These are phyloP conservation scores for Leptodermis oblonga DNA, from an alignment of 257 asterid species.

Conservation along the genomic window DNA sequence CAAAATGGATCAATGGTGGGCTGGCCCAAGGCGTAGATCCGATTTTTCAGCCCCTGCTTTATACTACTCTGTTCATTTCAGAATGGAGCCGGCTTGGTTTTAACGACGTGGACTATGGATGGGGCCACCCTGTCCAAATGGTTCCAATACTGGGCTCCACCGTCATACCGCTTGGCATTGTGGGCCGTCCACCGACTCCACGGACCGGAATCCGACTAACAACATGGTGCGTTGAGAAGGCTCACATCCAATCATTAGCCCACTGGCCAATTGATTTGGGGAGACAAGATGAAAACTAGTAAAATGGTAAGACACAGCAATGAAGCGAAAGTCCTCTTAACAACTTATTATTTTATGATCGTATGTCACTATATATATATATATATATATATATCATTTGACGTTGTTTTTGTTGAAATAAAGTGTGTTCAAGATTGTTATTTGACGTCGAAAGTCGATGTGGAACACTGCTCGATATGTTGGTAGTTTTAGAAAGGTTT, in stretches of 20 bases:
- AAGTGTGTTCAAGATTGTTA: no score
- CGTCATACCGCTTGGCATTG: constrained; percentile 42
- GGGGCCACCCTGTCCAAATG: constrained; percentile 46
- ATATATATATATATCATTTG: no score
- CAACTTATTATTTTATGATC: no score
- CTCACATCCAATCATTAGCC: constrained; percentile 18
- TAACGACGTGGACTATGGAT: constrained; percentile 48
- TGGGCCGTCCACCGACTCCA: constrained; percentile 26
- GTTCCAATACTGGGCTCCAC: constrained; percentile 47
- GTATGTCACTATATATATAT: no score
- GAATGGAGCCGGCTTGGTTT: constrained; percentile 61
- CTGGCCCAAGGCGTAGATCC: constrained; percentile 19
- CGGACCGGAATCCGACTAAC: constrained; percentile 39
- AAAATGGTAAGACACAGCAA: no score
- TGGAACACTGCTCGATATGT: no score
- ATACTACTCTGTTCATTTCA: constrained; percentile 40
- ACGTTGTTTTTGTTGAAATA: no score
- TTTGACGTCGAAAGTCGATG: no score
- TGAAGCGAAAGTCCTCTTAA: no score
- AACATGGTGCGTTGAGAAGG: constrained; percentile 51
- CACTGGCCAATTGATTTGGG: not conserved
- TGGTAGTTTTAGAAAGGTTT: no score
- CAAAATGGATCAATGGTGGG: not conserved
- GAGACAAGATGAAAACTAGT: not conserved
- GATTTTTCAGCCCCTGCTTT: constrained; percentile 34